These are phyloP conservation scores for Parasarocladium wereldwijsianum DNA, from an alignment of 2,329 filamentous ascomycete species.

Conservation along the genomic window DNA sequence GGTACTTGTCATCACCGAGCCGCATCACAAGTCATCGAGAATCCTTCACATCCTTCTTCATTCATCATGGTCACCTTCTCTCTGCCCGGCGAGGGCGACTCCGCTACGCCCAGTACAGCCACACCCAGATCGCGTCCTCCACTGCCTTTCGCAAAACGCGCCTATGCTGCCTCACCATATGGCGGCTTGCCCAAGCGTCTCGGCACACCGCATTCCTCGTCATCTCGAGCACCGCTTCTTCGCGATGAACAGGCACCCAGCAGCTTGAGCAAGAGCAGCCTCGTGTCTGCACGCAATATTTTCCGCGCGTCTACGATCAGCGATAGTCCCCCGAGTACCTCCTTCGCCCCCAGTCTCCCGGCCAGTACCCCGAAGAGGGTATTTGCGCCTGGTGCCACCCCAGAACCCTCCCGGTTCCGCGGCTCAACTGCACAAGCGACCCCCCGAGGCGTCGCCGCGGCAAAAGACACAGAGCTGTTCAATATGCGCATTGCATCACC, in stretches of 20 bases:
- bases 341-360: slow-evolving; percentile 31
- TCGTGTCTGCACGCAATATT: slow-evolving; percentile 23
- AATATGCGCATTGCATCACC: slow-evolving; percentile 44
- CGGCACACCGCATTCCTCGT: slow-evolving; percentile 22
- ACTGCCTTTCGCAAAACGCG: slow-evolving; percentile 28
- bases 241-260: slow-evolving; percentile 21
- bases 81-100: slow-evolving; percentile 20
- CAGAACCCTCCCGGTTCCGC: slow-evolving; percentile 27
- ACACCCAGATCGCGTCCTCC: slow-evolving; percentile 24
- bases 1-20: too few relatives aligned
- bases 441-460: slow-evolving; percentile 32
- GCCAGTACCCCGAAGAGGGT: slow-evolving; percentile 30
- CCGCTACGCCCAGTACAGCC: slow-evolving; percentile 14
- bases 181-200: slow-evolving; percentile 16
- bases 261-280: slow-evolving; percentile 20
- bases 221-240: slow-evolving; percentile 19
- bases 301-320: slow-evolving; percentile 24
- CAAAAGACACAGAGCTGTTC: slow-evolving; percentile 36
- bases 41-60: slow-evolving; percentile 6
- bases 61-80: slow-evolving; percentile 23
- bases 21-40: too few relatives aligned
- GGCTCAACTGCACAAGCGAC: slow-evolving; percentile 31
- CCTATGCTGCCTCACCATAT: slow-evolving; percentile 23
- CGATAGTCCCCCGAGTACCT: slow-evolving; percentile 16
- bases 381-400: slow-evolving; percentile 30